Evolutionary conservation across 352 stramenopile species (phyloP), one percentile per base, ranked within the genome.

Genomic region (Phytophthora ramorum): DNA sequence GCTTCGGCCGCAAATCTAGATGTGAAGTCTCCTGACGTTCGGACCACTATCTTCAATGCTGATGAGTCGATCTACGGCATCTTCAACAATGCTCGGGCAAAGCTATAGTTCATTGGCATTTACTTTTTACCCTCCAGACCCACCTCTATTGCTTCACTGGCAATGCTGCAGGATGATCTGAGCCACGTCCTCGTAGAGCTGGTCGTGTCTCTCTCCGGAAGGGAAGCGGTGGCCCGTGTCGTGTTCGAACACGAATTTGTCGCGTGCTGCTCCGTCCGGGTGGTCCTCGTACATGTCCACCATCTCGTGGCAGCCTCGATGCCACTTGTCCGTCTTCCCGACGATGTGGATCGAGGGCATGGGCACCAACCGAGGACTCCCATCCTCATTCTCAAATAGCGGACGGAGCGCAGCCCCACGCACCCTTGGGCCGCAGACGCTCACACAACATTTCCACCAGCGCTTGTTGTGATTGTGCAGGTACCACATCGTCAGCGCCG

Each of bases 291-390:
- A 84, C 70, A 79, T 81, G 37, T 53, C 52, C 4, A 70, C 60
- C 54, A 90, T 72, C 7, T 84, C 73, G 37, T 76, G 54, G 38
- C 73, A 77, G 10, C 73, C 69, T 4, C 61, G 45, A 20, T 72
- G 76, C 64, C 85, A 79, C 13, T 74, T 67, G 40, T 90, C 83
- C 56, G 73, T 75, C 61, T 87, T 86, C 19, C 83, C 83, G 7
- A 87, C 32, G 22, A 92, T 72, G 63, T 90, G 83, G 41, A 92
- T 82, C 26, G 84, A 90, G 35, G 81, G 77, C 19, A 86, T 76
- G 17, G 81, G 78, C 30, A 89, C 69, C 41, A 67, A 59, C 10
- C 66, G 63, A 12, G 59, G 61, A 9, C 51, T 58, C 4, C 72
- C 69, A 37, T 84, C 65, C 0, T 63, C 51, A 0, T 69, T 71